Conservation (phyloP, 2,329 filamentous ascomycete genomes). For the Paracorniculantispora psalliotae region DNA sequence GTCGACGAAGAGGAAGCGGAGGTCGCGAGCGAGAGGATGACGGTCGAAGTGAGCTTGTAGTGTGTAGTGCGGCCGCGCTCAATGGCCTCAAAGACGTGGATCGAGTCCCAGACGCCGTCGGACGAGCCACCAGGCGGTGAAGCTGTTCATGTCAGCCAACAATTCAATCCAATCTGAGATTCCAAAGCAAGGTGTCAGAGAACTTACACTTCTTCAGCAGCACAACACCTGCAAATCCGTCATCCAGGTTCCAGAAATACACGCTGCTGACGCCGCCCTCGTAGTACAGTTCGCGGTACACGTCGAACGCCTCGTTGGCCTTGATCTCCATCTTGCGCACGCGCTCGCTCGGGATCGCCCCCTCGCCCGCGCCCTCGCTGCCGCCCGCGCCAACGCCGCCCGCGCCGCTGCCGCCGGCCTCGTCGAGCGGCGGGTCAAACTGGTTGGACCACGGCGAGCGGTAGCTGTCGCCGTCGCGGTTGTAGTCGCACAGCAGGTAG, state of each 20-base stretch:
- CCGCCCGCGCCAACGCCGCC: constrained; percentile 49
- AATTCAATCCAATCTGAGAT: neutral
- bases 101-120: constrained; percentile 91
- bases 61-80: constrained; percentile 88
- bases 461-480: constrained; percentile 97
- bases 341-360: constrained; percentile 81
- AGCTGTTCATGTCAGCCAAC: constrained; percentile 39
- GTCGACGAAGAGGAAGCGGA: constrained; percentile 25
- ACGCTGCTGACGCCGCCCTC: constrained; percentile 94
- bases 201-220: constrained; percentile 83
- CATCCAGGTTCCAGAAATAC: constrained; percentile 97
- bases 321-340: constrained; percentile 90
- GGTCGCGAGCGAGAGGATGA: constrained; percentile 82
- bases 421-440: constrained; percentile 85
- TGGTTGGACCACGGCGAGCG: constrained; percentile 98
- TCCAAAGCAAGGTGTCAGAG: neutral
- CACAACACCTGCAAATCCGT: constrained; percentile 95
- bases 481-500: constrained; percentile 99
- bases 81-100: constrained; percentile 96
- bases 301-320: constrained; percentile 93
- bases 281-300: constrained; percentile 95
- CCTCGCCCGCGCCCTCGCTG: constrained; percentile 64
- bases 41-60: constrained; percentile 96
- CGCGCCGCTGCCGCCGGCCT: constrained; percentile 41
- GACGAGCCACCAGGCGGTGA: constrained; percentile 60